Evolutionary conservation across 495 filamentous ascomycete species (phyloP), one percentile per base, ranked within the genome.

Genomic region (Aspergillus nidulans): DNA sequence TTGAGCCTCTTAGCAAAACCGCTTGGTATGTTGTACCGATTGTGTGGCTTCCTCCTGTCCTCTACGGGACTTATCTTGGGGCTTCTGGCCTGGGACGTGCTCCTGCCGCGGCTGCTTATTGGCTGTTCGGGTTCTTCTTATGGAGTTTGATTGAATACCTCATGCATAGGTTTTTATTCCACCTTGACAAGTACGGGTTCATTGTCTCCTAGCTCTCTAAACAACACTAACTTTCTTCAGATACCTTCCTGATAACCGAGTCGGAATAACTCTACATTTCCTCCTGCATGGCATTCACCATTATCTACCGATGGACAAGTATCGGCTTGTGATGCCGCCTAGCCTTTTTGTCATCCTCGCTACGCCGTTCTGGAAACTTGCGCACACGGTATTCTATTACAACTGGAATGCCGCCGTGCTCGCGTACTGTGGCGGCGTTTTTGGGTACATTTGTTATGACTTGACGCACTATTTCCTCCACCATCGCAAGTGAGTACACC

Each of bases 381-480:
- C 92, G 1, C 92, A 96, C 52, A 62, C 81, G 3, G 66, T 97
- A 46, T 90, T 97, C 70, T 90, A 69, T 69, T 95, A 83, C 68
- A 80, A 96, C 68, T 96, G 90, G 91, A 78, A 85, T 69, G 80
- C 88, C 2, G 95, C 83, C 18, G 80, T 84, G 2, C 77, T 84
- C 3, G 85, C 88, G 5, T 97, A 79, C 76, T 92, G 86, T 64
- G 95, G 95, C 25, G 95, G 91, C 52, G 84, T 99, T 44, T 95
- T 95, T 60, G 95, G 95, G 23, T 99, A 97, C 65, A 81, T 96
- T 49, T 89, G 86, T 74, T 99, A 99, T 75, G 95, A 99, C 66
- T 56, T 96, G 75, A 97, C 94, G 13, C 95, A 99, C 70, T 99
- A 97, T 74, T 97, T 97, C 81, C 83, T 99, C n/a, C 95, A 99